Conservation (phyloP, 1,139 yeast species). For the Candida glucosophila region DNA sequence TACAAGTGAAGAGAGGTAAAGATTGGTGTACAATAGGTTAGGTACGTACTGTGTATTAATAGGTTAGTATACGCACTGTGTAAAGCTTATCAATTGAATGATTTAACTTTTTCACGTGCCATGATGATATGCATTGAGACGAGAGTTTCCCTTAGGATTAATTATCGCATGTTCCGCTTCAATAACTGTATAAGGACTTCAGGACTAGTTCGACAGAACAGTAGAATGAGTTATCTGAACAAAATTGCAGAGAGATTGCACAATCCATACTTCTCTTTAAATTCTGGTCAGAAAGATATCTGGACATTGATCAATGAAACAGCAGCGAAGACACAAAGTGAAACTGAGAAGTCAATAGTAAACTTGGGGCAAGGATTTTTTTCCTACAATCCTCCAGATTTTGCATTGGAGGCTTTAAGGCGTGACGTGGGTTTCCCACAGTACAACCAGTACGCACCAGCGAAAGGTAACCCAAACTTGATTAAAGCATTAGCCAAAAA, state of each 20-base stretch:
- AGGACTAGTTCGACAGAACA: too few species aligned
- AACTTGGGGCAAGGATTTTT: conserved; percentile 96
- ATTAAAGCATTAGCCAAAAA: conserved; percentile 60
- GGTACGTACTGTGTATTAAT: too few species aligned
- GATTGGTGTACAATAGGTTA: conserved; percentile 45
- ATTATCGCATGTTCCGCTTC: too few species aligned
- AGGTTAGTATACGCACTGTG: too few species aligned
- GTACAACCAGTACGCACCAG: conserved; percentile 86
- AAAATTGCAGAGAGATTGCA: conserved; percentile 19
- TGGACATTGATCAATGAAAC: conserved; percentile 95
- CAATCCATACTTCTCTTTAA: conserved; percentile 52
- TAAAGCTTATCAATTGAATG: too few species aligned
- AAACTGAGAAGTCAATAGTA: conserved; percentile 62
- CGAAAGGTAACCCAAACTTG: conserved; percentile 77
- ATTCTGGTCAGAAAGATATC: conserved; percentile 68
- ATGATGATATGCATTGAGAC: too few species aligned
- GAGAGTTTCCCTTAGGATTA: too few species aligned
- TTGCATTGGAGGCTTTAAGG: conserved; percentile 78
- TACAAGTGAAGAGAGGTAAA: conserved; percentile 57
- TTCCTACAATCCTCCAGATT: conserved; percentile 87
- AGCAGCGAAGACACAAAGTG: conserved; percentile 70
- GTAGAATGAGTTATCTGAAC: conserved; percentile 4
- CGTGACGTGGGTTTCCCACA: conserved; percentile 63
- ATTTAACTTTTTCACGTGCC: too few species aligned
- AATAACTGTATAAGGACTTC: too few species aligned